Conservation (phyloP, 768 basidiomycete genomes). For the Tubosaeta sp. region DNA sequence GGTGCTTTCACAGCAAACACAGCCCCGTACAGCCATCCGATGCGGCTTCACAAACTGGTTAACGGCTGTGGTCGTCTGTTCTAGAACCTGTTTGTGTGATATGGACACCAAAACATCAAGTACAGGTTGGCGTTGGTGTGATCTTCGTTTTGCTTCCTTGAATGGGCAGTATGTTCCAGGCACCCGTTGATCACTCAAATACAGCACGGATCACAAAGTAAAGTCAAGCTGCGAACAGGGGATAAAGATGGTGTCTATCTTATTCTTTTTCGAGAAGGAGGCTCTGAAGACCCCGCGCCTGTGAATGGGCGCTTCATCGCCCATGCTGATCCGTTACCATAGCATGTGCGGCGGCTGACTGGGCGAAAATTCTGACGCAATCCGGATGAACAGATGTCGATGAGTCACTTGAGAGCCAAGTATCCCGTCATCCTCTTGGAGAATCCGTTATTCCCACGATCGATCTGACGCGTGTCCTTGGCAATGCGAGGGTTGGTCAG, state of each 20-base stretch:
- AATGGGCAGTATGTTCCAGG: not conserved
- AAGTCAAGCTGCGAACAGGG: not conserved
- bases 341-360: not conserved
- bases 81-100: not conserved
- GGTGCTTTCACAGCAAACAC: conserved; percentile 12
- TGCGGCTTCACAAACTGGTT: not conserved
- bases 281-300: not conserved
- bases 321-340: not conserved
- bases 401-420: not conserved
- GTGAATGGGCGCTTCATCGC: not conserved
- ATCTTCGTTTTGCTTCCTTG: conserved; percentile 4
- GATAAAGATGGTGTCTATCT: too few relatives aligned
- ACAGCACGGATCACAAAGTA: not conserved
- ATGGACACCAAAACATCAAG: not conserved
- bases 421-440: not conserved
- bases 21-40: conserved; percentile 18
- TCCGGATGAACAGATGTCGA: not conserved
- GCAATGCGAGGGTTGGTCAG: not conserved
- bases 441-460: not conserved
- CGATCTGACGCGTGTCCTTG: not conserved
- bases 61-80: not conserved
- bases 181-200: not conserved
- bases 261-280: not conserved
- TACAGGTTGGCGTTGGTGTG: not conserved
- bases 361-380: not conserved